phyloP scores from a whole-genome alignment of 441 rosid species.

The Oxalis stricta region DNA sequence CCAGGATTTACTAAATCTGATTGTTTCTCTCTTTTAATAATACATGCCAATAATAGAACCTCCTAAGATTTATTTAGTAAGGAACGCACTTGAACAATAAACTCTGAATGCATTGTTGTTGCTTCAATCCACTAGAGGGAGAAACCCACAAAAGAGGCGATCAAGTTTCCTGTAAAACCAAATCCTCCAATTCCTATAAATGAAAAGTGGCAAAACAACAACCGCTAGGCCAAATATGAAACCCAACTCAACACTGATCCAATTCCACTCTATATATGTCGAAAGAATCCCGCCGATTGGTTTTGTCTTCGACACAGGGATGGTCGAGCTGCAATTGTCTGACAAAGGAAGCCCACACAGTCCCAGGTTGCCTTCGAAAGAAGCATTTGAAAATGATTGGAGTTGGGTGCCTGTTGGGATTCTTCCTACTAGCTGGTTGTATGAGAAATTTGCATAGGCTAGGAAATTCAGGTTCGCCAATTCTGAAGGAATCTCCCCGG shows the following conservation, averaged over 20 bases:
- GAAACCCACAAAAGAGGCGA: not conserved
- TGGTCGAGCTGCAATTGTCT: conserved; percentile 11
- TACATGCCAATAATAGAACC: too few relatives aligned
- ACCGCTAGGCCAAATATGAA: conserved; percentile 15
- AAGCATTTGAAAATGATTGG: conserved; percentile 11
- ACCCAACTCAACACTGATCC: conserved; percentile 7
- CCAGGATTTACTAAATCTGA: too few relatives aligned
- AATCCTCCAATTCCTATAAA: conserved; percentile 13
- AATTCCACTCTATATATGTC: conserved; percentile 6
- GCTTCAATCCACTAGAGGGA: not conserved
- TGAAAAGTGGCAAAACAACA: conserved; percentile 8
- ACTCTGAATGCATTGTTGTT: too few relatives aligned
- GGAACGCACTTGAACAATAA: too few relatives aligned
- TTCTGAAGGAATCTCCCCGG: conserved; percentile 15
- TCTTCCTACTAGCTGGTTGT: conserved; percentile 20
- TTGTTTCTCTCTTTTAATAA: too few relatives aligned
- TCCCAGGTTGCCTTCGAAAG: conserved; percentile 16
- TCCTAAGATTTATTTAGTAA: too few relatives aligned
- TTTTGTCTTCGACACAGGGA: conserved; percentile 5
- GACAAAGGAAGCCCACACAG: conserved; percentile 32
- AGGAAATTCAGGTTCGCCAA: conserved; percentile 27
- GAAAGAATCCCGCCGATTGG: not conserved
- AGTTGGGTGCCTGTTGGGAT: conserved; percentile 27
- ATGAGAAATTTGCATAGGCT: conserved; percentile 19
- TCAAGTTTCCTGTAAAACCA: conserved; percentile 12